phyloP scores from a whole-genome alignment of 306 rosid genomes.

The Hippophae gyantsensis region DNA sequence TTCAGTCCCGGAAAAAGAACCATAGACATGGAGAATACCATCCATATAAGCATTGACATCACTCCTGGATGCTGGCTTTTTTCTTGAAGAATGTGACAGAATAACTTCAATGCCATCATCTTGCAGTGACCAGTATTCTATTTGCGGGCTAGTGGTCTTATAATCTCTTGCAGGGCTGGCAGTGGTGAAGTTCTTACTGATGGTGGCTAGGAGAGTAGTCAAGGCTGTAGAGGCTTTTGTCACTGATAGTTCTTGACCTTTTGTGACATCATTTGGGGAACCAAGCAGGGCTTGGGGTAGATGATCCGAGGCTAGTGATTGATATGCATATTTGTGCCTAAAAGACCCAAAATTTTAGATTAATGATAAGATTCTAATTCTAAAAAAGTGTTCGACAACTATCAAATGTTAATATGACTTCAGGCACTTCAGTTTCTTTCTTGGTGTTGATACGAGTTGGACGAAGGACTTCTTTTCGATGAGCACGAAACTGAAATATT shows the following conservation, averaged over 20 bases:
- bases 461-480: too few species aligned
- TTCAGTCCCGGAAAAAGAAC: background rate
- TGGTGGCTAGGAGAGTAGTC: slow-evolving; percentile 10
- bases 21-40: slow-evolving; percentile 19
- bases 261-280: slow-evolving; percentile 16
- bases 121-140: slow-evolving; percentile 54
- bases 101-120: slow-evolving; percentile 51
- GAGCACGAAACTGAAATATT: too few species aligned
- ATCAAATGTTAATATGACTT: too few species aligned
- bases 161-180: background rate
- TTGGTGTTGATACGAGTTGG: too few species aligned
- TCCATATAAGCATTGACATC: slow-evolving; percentile 29
- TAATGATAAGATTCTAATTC: background rate
- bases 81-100: slow-evolving; percentile 29
- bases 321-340: slow-evolving; percentile 22
- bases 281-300: slow-evolving; percentile 18
- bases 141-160: slow-evolving; percentile 2
- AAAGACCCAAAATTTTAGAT: slow-evolving; percentile 12
- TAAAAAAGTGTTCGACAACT: background rate
- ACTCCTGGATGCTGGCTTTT: slow-evolving; percentile 31
- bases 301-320: slow-evolving; percentile 18
- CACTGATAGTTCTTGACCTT: slow-evolving; percentile 16
- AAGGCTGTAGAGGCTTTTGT: slow-evolving; percentile 2
- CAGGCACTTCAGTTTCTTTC: too few species aligned
- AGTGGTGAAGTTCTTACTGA: slow-evolving; percentile 1